Evolutionary conservation across 108 stramenopile species (phyloP).

Genomic region (Epithemia pelagica): DNA sequence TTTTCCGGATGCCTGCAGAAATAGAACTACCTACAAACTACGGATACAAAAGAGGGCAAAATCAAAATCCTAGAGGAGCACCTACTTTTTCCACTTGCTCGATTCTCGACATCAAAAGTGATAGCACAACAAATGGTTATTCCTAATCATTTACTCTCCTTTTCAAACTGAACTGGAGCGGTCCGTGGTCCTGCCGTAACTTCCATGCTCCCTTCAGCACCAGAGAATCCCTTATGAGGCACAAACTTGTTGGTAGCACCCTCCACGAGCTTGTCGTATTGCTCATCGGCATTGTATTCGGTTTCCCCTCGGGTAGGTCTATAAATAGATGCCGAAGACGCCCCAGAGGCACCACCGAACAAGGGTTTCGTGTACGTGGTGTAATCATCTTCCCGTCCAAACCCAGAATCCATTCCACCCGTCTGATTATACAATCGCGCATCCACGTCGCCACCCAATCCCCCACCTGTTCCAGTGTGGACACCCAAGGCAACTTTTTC

Average conservation of each 20-base stretch:
- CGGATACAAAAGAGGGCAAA: too few species aligned
- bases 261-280: conserved; percentile 61
- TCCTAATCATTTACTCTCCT: conserved; percentile 26
- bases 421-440: conserved; percentile 92
- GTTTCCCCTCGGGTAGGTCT: conserved; percentile 78
- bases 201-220: conserved; percentile 63
- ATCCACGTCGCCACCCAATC: conserved; percentile 81
- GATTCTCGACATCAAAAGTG: not conserved
- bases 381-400: conserved; percentile 98
- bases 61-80: too few species aligned
- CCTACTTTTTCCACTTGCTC: too few species aligned
- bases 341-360: conserved; percentile 74
- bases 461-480: conserved; percentile 76
- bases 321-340: conserved; percentile 84
- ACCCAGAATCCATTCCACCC: conserved; percentile 91
- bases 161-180: conserved; percentile 89
- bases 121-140: not conserved
- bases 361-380: conserved; percentile 91
- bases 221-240: conserved; percentile 79
- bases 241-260: conserved; percentile 81
- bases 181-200: conserved; percentile 53
- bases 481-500: conserved; percentile 97
- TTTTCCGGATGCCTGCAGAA: too few species aligned
- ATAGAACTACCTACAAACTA: too few species aligned
- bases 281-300: conserved; percentile 73